Evolutionary conservation across 352 stramenopile species (phyloP).

Genomic region (Phytophthora vignae): DNA sequence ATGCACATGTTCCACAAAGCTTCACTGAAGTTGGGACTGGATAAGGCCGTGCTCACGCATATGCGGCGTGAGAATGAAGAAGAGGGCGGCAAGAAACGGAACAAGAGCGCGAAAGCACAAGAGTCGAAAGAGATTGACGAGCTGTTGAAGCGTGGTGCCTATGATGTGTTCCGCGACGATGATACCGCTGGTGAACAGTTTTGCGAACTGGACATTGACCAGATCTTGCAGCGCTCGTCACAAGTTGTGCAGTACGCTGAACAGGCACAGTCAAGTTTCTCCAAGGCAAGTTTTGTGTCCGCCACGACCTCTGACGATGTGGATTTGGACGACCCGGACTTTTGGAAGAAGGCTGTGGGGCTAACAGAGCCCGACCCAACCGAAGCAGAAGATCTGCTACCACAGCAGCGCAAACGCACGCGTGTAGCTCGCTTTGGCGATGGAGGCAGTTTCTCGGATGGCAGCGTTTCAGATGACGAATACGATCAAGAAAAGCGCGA

Average conservation of each 20-base stretch:
- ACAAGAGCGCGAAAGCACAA: constrained; percentile 81
- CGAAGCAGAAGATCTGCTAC: constrained; percentile 68
- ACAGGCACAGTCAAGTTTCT: constrained; percentile 89
- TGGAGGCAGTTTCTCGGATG: constrained; percentile 68
- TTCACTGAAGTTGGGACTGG: constrained; percentile 93
- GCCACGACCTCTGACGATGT: constrained; percentile 92
- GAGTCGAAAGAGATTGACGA: constrained; percentile 93
- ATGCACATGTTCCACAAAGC: constrained; percentile 96
- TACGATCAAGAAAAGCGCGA: constrained; percentile 55
- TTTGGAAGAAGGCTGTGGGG: constrained; percentile 99
- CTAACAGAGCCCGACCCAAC: constrained; percentile 74
- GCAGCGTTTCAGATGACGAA: constrained; percentile 74
- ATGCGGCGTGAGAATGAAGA: constrained; percentile 92
- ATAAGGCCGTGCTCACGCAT: constrained; percentile 93
- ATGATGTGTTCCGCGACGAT: constrained; percentile 93
- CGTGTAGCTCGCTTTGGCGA: constrained; percentile 85
- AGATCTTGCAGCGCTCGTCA: constrained; percentile 94
- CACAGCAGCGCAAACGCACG: constrained; percentile 88
- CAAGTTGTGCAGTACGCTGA: constrained; percentile 89
- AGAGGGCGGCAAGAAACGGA: constrained; percentile 75
- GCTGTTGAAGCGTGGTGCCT: constrained; percentile 91
- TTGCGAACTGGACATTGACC: constrained; percentile 97
- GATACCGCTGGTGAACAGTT: constrained; percentile 95
- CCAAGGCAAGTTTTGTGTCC: constrained; percentile 93
- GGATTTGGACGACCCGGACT: constrained; percentile 98